Percentiles rank a stretch among this genome's conserved stretches.
Conservation (phyloP, 352 stramenopile species). For the Globisporangium echinulatum region DNA sequence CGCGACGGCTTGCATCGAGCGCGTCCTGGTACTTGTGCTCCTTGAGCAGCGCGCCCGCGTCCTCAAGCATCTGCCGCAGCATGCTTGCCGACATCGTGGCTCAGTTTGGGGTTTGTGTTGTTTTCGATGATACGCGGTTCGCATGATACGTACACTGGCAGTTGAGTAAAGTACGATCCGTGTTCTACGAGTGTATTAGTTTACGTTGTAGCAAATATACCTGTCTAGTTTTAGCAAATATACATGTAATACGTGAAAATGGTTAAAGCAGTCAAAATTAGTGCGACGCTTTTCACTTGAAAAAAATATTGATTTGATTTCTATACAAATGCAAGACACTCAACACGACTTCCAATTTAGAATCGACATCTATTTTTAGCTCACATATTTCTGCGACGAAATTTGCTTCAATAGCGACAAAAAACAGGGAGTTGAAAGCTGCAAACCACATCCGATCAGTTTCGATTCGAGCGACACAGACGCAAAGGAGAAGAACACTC, state of each 20-base stretch:
- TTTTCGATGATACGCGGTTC: too few species aligned
- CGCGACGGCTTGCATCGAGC: conserved; percentile 50
- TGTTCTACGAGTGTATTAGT: too few species aligned
- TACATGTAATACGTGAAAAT: background rate
- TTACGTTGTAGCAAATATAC: background rate
- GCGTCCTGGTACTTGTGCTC: conserved; percentile 71
- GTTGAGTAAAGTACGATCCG: too few species aligned
- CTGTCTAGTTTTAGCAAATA: background rate
- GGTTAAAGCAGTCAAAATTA: too few species aligned
- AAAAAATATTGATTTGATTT: too few species aligned
- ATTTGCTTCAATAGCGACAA: background rate
- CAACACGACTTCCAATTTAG: background rate
- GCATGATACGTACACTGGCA: too few species aligned
- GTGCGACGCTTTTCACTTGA: too few species aligned
- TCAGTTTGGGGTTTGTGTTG: too few species aligned
- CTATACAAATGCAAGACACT: too few species aligned
- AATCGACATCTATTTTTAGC: background rate
- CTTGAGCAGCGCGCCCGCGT: conserved; percentile 62
- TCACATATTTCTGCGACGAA: background rate
- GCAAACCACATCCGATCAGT: conserved; percentile 1
- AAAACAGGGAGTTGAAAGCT: background rate
- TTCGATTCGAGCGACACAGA: conserved; percentile 3
- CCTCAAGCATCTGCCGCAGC: conserved; percentile 74
- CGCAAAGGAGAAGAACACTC: conserved; percentile 1
- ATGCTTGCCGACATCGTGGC: conserved; percentile 53